Percentiles rank a stretch among this genome's conserved stretches.
Evolutionary conservation across 495 filamentous ascomycete genomes (phyloP).

Genomic region (Glarea lozoyensis): DNA sequence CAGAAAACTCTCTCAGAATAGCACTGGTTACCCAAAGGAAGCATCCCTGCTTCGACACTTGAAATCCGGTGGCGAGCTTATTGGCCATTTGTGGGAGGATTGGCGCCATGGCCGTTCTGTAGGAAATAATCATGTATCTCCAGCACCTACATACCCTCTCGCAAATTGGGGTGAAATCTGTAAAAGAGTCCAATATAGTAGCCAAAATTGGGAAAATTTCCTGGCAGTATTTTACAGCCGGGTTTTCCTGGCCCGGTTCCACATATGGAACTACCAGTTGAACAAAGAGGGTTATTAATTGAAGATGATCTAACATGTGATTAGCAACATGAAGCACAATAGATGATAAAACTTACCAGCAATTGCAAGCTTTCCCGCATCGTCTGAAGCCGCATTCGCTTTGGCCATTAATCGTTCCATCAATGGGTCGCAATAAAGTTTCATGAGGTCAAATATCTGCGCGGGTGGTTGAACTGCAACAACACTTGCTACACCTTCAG

Average conservation of each 20-base stretch:
- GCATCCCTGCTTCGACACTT: slow-evolving; percentile 81
- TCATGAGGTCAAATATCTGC: slow-evolving; percentile 73
- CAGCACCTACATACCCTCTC: slow-evolving; percentile 92
- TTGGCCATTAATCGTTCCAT: slow-evolving; percentile 76
- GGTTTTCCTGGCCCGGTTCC: slow-evolving; percentile 62
- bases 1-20: slow-evolving; percentile 89
- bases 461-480: slow-evolving; percentile 75
- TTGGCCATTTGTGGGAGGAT: slow-evolving; percentile 78
- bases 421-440: slow-evolving; percentile 90
- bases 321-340: slow-evolving; percentile 20
- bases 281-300: slow-evolving; percentile 83
- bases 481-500: slow-evolving; percentile 86
- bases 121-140: slow-evolving; percentile 92
- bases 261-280: slow-evolving; percentile 73
- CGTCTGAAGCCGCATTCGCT: slow-evolving; percentile 75
- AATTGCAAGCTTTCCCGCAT: slow-evolving; percentile 70
- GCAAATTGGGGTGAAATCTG: slow-evolving; percentile 74
- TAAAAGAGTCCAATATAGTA: slow-evolving; percentile 77
- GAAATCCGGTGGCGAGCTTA: slow-evolving; percentile 77
- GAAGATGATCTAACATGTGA: slow-evolving; percentile 62
- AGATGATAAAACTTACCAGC: slow-evolving; percentile 46
- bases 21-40: slow-evolving; percentile 96
- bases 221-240: slow-evolving; percentile 91
- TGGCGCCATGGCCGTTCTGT: slow-evolving; percentile 79
- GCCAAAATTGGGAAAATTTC: slow-evolving; percentile 83